A percentile compares a stretch with the other conserved stretches of the same genome.
These are phyloP conservation scores for Botrytis fabae DNA, from an alignment of 2,329 filamentous ascomycete species.

Conservation along the genomic window DNA sequence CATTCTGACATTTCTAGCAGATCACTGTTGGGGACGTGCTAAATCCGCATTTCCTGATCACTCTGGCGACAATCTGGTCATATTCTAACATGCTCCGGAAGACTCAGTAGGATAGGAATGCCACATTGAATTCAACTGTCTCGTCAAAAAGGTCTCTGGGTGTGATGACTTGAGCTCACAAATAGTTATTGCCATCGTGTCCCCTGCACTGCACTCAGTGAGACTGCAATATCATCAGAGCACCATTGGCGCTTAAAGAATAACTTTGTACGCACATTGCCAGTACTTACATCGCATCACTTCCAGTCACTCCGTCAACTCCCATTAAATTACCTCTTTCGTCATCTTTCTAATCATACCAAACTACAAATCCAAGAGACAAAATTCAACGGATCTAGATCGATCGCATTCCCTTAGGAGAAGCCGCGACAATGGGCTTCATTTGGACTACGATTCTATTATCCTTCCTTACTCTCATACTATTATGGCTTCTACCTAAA, in stretches of 20 bases:
- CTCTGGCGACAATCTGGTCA: neutral
- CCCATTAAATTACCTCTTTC: neutral
- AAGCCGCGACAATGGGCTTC: neutral
- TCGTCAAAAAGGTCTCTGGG: neutral
- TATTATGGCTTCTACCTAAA: conserved; percentile 3
- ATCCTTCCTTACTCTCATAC: neutral
- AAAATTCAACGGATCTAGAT: neutral
- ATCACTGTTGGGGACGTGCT: too few relatives aligned
- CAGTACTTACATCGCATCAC: neutral
- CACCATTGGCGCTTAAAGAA: neutral
- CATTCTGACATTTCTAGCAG: too few relatives aligned
- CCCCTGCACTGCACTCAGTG: neutral
- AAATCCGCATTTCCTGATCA: neutral
- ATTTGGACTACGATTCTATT: neutral
- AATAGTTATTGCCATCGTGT: neutral
- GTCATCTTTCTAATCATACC: neutral
- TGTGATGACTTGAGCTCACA: neutral
- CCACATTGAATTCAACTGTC: neutral
- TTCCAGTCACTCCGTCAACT: neutral
- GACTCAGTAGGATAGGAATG: neutral
- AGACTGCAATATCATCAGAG: neutral
- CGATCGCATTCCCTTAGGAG: neutral
- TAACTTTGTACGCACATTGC: neutral
- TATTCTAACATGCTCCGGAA: neutral
- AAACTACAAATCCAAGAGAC: neutral